These are phyloP conservation scores for Drechslera avenae DNA, from an alignment of 2,329 filamentous ascomycete genomes.

Conservation along the genomic window DNA sequence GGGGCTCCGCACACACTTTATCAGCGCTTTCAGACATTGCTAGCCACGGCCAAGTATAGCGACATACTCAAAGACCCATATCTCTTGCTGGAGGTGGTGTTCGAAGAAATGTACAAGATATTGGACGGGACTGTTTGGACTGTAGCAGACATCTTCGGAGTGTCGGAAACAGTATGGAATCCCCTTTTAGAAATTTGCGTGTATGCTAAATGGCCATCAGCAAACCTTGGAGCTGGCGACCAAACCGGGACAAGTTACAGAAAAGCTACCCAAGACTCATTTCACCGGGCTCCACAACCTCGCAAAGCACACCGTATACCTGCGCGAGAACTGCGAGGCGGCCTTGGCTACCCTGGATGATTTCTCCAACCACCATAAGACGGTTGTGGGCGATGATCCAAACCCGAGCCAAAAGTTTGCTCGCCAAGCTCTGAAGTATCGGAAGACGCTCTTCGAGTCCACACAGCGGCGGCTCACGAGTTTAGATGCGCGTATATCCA, in stretches of 20 bases:
- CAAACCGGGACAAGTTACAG: slow-evolving; percentile 20
- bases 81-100: slow-evolving; percentile 36
- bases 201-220: slow-evolving; percentile 19
- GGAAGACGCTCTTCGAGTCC: slow-evolving; percentile 40
- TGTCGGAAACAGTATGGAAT: slow-evolving; percentile 36
- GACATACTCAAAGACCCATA: slow-evolving; percentile 41
- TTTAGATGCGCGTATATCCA: slow-evolving; percentile 46
- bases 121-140: slow-evolving; percentile 40
- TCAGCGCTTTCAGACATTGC: slow-evolving; percentile 22
- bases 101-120: slow-evolving; percentile 40
- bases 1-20: slow-evolving; percentile 27
- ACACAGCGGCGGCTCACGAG: slow-evolving; percentile 43
- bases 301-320: slow-evolving; percentile 47
- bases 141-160: slow-evolving; percentile 37
- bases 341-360: slow-evolving; percentile 34
- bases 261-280: slow-evolving; percentile 25
- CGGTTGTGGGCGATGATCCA: slow-evolving; percentile 4
- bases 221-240: slow-evolving; percentile 27
- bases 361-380: slow-evolving; percentile 28
- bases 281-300: slow-evolving; percentile 45
- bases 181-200: not conserved
- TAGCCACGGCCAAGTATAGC: slow-evolving; percentile 13
- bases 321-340: slow-evolving; percentile 45
- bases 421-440: slow-evolving; percentile 35
- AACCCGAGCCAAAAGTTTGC: slow-evolving; percentile 16